Evolutionary conservation across 1,284 basidiomycete species (phyloP).

Genomic region (Irpex sp.): DNA sequence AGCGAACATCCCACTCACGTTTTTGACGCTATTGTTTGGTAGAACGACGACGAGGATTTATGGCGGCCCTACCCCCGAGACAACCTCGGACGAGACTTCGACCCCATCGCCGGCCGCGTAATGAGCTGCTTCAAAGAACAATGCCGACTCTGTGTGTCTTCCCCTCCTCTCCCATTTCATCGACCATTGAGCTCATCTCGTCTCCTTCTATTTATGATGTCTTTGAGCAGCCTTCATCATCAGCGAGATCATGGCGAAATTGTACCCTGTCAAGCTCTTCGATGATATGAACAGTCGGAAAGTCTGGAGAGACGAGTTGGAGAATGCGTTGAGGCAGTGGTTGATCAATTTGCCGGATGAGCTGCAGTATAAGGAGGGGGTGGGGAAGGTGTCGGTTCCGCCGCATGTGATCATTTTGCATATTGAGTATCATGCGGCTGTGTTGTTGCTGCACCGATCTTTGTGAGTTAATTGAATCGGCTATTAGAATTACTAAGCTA

Average conservation of each 20-base stretch:
- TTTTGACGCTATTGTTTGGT: constrained; percentile 7
- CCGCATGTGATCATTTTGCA: constrained; percentile 73
- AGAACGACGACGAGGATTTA: constrained; percentile 52
- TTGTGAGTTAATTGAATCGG: constrained; percentile 50
- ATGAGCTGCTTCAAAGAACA: constrained; percentile 61
- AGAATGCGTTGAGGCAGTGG: constrained; percentile 75
- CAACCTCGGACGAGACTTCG: constrained; percentile 36
- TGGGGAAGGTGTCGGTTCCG: constrained; percentile 47
- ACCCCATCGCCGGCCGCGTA: constrained; percentile 43
- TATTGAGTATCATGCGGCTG: constrained; percentile 74
- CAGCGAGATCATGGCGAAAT: constrained; percentile 62
- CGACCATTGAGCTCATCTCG: background rate
- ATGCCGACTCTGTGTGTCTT: constrained; percentile 53
- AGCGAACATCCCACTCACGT: background rate
- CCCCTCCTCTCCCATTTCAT: background rate
- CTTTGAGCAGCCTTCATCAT: constrained; percentile 49
- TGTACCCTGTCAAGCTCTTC: constrained; percentile 69
- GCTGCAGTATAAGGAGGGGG: constrained; percentile 56
- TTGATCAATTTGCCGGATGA: constrained; percentile 66
- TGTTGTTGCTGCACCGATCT: constrained; percentile 76
- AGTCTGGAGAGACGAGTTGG: constrained; percentile 48
- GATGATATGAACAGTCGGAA: constrained; percentile 42
- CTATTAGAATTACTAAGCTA: background rate
- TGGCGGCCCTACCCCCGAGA: constrained; percentile 51
- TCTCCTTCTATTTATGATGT: background rate